Evolutionary conservation across 768 basidiomycete genomes (phyloP).

Genomic region (Collybiopsis confluens): DNA sequence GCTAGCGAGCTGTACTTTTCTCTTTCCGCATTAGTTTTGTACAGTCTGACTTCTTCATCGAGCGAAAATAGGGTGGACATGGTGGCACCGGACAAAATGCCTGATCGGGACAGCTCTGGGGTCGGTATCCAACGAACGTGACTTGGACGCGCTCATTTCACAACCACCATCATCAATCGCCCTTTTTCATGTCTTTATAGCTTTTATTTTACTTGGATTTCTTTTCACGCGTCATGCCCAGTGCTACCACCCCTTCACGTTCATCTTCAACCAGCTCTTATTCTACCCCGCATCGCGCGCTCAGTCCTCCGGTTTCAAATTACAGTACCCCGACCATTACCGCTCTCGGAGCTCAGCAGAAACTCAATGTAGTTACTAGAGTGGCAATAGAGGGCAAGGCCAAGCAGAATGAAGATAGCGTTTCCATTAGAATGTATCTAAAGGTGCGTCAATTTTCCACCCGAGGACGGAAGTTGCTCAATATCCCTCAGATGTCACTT

Average conservation of each 20-base stretch:
- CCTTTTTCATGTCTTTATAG: background rate
- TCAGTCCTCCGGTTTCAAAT: slow-evolving; percentile 25
- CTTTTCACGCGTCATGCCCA: slow-evolving; percentile 3
- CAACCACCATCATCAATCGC: background rate
- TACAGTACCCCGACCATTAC: slow-evolving; percentile 44
- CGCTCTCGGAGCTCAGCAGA: slow-evolving; percentile 37
- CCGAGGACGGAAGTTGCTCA: background rate
- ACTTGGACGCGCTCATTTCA: background rate
- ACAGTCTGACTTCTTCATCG: slow-evolving; percentile 90
- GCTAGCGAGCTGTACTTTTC: slow-evolving; percentile 86
- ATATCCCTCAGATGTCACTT: slow-evolving; percentile 49
- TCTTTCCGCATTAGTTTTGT: slow-evolving; percentile 82
- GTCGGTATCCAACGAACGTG: background rate
- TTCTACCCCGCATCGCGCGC: slow-evolving; percentile 16
- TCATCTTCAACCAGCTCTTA: background rate
- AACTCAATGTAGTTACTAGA: slow-evolving; percentile 67
- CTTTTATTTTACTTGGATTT: background rate
- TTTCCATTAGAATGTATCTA: slow-evolving; percentile 69
- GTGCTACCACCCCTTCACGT: background rate
- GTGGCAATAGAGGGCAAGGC: slow-evolving; percentile 73
- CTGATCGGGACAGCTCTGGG: background rate
- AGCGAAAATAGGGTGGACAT: slow-evolving; percentile 51
- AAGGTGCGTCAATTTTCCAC: slow-evolving; percentile 42
- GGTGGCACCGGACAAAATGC: background rate
- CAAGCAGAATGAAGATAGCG: slow-evolving; percentile 61